Conservation (phyloP, 495 filamentous ascomycete genomes). For the Penicillium waksmanii region DNA sequence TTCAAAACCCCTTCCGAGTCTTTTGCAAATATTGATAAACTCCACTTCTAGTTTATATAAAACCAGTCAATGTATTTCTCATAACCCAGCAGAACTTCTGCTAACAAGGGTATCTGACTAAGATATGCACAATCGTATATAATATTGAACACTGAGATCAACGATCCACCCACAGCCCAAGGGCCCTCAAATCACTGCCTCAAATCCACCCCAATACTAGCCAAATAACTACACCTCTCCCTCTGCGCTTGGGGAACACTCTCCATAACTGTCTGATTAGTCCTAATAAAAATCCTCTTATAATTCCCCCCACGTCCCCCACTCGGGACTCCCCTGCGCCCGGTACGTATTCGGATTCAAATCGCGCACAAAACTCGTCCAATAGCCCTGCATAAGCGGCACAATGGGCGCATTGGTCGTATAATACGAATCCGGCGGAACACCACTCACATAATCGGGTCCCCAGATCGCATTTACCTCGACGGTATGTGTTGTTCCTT, state of each 20-base stretch:
- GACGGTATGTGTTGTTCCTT: conserved; percentile 64
- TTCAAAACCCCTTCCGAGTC: too few relatives aligned
- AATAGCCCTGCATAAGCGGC: conserved; percentile 66
- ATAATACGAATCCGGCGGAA: conserved; percentile 56
- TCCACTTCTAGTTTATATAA: too few relatives aligned
- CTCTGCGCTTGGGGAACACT: conserved; percentile 47
- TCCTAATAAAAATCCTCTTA: conserved; percentile 56
- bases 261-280: conserved; percentile 63
- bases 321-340: conserved; percentile 46
- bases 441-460: conserved; percentile 42
- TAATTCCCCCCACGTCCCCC: conserved; percentile 49
- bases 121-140: neutral
- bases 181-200: conserved; percentile 41
- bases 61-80: too few relatives aligned
- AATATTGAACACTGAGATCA: neutral
- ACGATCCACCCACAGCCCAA: neutral
- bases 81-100: too few relatives aligned
- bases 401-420: conserved; percentile 55
- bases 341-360: conserved; percentile 65
- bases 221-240: conserved; percentile 57
- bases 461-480: conserved; percentile 68
- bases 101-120: too few relatives aligned
- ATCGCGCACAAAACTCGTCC: conserved; percentile 67
- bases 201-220: conserved; percentile 52
- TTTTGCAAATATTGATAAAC: too few relatives aligned